Evolutionary conservation across 441 rosid species (phyloP).

Genomic region (Mallotus repandus): DNA sequence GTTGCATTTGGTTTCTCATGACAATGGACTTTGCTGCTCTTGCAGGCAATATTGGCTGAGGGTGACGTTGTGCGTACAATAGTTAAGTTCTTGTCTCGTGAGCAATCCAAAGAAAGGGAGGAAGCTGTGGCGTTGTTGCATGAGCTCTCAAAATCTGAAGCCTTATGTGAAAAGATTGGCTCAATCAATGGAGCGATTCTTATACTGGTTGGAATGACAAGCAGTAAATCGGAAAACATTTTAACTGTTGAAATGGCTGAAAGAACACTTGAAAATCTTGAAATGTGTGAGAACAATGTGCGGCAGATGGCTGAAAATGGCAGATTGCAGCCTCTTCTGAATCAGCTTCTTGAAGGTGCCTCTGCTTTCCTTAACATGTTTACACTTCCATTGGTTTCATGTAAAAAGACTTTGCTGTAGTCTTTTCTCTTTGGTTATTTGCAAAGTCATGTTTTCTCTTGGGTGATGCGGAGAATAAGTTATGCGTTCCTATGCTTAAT

Average conservation of each 20-base stretch:
- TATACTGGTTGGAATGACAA: conserved; percentile 85
- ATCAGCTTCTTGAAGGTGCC: conserved; percentile 83
- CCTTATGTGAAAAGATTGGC: conserved; percentile 94
- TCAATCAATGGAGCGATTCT: conserved; percentile 90
- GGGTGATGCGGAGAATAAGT: not conserved
- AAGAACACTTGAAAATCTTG: conserved; percentile 80
- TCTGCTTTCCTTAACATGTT: conserved; percentile 14
- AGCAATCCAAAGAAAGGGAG: conserved; percentile 84
- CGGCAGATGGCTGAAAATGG: conserved; percentile 94
- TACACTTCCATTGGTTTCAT: conserved; percentile 20
- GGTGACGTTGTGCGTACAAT: conserved; percentile 93
- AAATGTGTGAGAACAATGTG: conserved; percentile 75
- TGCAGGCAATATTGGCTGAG: conserved; percentile 79
- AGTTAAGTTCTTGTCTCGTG: conserved; percentile 84
- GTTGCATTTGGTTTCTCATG: conserved; percentile 14
- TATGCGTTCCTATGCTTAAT: not conserved
- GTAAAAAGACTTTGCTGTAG: conserved; percentile 9
- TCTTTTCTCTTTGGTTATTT: not conserved
- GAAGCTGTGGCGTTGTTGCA: conserved; percentile 88
- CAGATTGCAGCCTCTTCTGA: conserved; percentile 85
- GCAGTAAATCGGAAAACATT: conserved; percentile 80
- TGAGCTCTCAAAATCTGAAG: conserved; percentile 90
- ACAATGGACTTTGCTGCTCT: conserved; percentile 17
- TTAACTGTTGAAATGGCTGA: conserved; percentile 87
- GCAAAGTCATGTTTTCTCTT: not conserved